phyloP scores from a whole-genome alignment of 257 asterid species.

The Nicotiana noctiflora region DNA sequence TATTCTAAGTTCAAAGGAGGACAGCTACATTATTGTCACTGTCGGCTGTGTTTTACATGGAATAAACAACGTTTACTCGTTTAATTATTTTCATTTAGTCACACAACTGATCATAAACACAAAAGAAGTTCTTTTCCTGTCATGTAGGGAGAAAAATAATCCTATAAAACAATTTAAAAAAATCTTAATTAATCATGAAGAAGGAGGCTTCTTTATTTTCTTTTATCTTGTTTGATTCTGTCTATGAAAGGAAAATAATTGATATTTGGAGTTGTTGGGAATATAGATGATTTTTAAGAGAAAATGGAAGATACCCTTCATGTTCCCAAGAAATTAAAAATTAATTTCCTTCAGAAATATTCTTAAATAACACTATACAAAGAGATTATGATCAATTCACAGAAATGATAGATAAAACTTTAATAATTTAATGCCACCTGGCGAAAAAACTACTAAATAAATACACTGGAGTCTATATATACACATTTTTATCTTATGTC shows the following conservation, averaged over 20 bases:
- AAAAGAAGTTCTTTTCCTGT: slow-evolving; percentile 15
- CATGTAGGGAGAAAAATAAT: slow-evolving; percentile 20
- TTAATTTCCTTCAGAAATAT: slow-evolving; percentile 9
- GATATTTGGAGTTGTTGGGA: slow-evolving; percentile 33
- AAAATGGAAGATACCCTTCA: background rate
- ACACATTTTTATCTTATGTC: too few species aligned
- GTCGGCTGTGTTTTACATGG: slow-evolving; percentile 39
- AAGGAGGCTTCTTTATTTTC: slow-evolving; percentile 20
- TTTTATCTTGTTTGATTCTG: slow-evolving; percentile 30
- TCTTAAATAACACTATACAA: background rate
- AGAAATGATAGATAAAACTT: background rate
- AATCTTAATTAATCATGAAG: slow-evolving; percentile 27
- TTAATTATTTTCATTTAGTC: slow-evolving; percentile 27
- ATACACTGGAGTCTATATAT: too few species aligned
- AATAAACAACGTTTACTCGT: slow-evolving; percentile 5
- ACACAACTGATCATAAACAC: slow-evolving; percentile 1
- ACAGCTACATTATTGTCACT: slow-evolving; percentile 41
- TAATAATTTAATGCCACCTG: too few species aligned
- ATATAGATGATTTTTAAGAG: slow-evolving; percentile 15
- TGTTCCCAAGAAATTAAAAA: background rate
- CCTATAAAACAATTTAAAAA: slow-evolving; percentile 2
- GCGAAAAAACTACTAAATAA: too few species aligned
- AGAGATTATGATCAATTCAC: background rate
- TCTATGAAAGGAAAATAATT: slow-evolving; percentile 15
- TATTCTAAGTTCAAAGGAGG: slow-evolving; percentile 11